These are phyloP conservation scores for Rhododendron griersonianum DNA, from an alignment of 148 eudicot genomes.

Conservation along the genomic window DNA sequence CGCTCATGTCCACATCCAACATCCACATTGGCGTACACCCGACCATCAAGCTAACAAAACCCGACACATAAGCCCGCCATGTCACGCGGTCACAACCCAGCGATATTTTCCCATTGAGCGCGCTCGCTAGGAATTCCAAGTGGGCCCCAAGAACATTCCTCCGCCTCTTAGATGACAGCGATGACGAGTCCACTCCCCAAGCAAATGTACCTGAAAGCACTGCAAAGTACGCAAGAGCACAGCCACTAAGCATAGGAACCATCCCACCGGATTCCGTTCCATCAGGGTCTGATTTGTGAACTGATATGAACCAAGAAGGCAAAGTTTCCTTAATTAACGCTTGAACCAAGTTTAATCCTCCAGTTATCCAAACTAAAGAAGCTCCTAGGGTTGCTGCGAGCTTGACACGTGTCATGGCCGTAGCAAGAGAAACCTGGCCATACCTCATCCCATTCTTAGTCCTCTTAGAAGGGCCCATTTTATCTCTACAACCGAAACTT, in stretches of 20 bases:
- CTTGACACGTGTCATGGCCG: slow-evolving; percentile 75
- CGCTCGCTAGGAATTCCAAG: slow-evolving; percentile 65
- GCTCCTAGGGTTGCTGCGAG: slow-evolving; percentile 84
- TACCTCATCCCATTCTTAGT: slow-evolving; percentile 49
- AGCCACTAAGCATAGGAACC: slow-evolving; percentile 66
- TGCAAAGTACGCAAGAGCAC: slow-evolving; percentile 74
- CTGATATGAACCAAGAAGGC: slow-evolving; percentile 91
- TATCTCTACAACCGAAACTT: slow-evolving; percentile 37
- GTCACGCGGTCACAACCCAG: slow-evolving; percentile 71
- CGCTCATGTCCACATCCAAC: slow-evolving; percentile 53
- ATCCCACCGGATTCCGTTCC: slow-evolving; percentile 36
- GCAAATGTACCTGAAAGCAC: slow-evolving; percentile 74
- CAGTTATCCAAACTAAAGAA: slow-evolving; percentile 78
- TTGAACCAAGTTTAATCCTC: slow-evolving; percentile 61
- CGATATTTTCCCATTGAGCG: slow-evolving; percentile 77
- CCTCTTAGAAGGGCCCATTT: slow-evolving; percentile 43
- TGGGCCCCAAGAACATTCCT: slow-evolving; percentile 48
- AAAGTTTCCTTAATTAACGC: slow-evolving; percentile 62
- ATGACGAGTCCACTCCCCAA: slow-evolving; percentile 60
- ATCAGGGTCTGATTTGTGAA: slow-evolving; percentile 32
- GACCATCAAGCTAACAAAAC: slow-evolving; percentile 76
- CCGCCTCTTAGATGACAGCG: slow-evolving; percentile 37
- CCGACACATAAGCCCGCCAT: slow-evolving; percentile 79
- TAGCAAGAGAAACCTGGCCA: slow-evolving; percentile 70
- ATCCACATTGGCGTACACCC: slow-evolving; percentile 73